These are phyloP conservation scores for Metarhizium album DNA, from an alignment of 2,329 filamentous ascomycete species.

Conservation along the genomic window DNA sequence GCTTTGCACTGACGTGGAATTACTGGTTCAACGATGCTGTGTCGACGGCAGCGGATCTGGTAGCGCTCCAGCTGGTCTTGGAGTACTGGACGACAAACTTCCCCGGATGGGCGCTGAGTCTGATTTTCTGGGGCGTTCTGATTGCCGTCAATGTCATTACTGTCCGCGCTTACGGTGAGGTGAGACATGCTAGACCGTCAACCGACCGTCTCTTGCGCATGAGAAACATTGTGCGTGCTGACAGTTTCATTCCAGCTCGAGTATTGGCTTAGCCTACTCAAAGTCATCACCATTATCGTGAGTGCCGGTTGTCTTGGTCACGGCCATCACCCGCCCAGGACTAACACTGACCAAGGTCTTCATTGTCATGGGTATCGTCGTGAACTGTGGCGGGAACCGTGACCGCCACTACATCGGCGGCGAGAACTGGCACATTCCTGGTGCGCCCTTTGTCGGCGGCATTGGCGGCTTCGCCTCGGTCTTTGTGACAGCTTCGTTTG, in stretches of 20 bases:
- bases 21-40: slow-evolving; percentile 57
- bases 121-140: slow-evolving; percentile 49
- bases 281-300: slow-evolving; percentile 40
- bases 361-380: slow-evolving; percentile 49
- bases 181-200: slow-evolving; percentile 6
- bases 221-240: not conserved
- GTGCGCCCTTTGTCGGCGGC: slow-evolving; percentile 53
- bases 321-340: not conserved
- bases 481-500: slow-evolving; percentile 45
- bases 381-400: slow-evolving; percentile 41
- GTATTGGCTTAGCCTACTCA: slow-evolving; percentile 46
- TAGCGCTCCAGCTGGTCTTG: slow-evolving; percentile 40
- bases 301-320: slow-evolving; percentile 1
- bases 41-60: slow-evolving; percentile 44
- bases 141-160: slow-evolving; percentile 30
- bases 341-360: slow-evolving; percentile 29
- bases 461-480: slow-evolving; percentile 54
- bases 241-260: slow-evolving; percentile 29
- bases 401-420: slow-evolving; percentile 45
- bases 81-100: slow-evolving; percentile 53
- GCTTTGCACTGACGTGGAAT: slow-evolving; percentile 46
- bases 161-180: slow-evolving; percentile 25
- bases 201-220: not conserved
- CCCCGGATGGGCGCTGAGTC: slow-evolving; percentile 50
- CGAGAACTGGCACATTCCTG: slow-evolving; percentile 45